Evolutionary conservation across 2,329 filamentous ascomycete genomes (phyloP), one percentile per base, ranked within the genome.

Genomic region (Zasmidium angulare): DNA sequence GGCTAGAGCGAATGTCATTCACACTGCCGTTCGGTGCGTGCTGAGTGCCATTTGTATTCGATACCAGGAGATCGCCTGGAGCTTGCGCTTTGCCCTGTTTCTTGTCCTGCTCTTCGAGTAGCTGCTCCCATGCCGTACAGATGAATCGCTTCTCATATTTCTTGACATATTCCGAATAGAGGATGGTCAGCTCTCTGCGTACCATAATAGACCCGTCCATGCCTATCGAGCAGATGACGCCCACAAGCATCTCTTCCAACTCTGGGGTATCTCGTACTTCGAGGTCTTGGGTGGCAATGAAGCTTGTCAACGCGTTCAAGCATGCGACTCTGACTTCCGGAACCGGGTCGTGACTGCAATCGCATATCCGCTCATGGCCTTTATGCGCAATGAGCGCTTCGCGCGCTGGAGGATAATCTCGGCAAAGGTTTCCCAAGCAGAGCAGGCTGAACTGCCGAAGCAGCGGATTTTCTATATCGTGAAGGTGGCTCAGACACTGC

Each of bases 191-290:
- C 75, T 99, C 95, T 72, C 93, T 96, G 50, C 95, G 88, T 24
- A 99, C 95, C 79, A 98, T 87, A 23, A 92, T 91, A 69, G 92
- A 97, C 31, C 93, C 95, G 75, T 99, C 95, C 58, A 91, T 91
- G 21, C 91, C 89, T 89, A 98, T 93, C 62, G 95, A 87, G 46
- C 98, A 82, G 46, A 98, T 85, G 12, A 91, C 91, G 79, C 91
- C 90, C 2, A 95, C 92, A 66, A 99, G 87, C 0, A 88, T 89
- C 75, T 97, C 93, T 74, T 99, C 95, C 50, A 63, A 51, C n/a
- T 65, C 63, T n/a, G 55, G 22, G n/a, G 55, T 49, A 9, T 62
- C 58, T 12, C 7, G 56, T 40, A 36, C 55, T 50, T 53, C 52
- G 7, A 68, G 61, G 17, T 66, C 68, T 9, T 66, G 91, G 55